Conservation (phyloP, 139 green algal species). For the Tetraselmis chui region DNA sequence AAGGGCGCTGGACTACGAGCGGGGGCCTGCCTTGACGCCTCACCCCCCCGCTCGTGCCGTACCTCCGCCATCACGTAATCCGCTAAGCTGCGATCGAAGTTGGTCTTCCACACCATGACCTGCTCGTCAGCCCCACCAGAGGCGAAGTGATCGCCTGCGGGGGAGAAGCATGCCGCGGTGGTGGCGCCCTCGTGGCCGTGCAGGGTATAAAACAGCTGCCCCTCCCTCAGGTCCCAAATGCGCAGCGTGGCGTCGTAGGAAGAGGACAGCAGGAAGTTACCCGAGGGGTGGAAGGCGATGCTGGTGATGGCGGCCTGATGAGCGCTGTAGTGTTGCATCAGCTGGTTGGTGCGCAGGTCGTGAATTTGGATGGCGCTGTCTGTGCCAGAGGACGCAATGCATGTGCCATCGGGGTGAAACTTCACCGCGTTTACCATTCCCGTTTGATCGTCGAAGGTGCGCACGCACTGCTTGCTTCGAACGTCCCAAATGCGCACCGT, state of each 20-base stretch:
- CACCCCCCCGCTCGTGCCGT: too few relatives aligned
- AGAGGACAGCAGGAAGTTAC: constrained; percentile 74
- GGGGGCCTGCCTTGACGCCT: background rate
- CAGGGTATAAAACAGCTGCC: constrained; percentile 84
- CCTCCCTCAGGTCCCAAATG: constrained; percentile 82
- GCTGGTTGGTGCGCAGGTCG: constrained; percentile 55
- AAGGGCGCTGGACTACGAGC: background rate
- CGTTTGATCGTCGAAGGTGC: constrained; percentile 54
- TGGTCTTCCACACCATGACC: constrained; percentile 86
- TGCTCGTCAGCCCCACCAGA: constrained; percentile 71
- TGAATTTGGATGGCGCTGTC: constrained; percentile 63
- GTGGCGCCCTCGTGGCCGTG: constrained; percentile 79
- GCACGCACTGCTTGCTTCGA: constrained; percentile 43
- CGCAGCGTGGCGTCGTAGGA: constrained; percentile 69
- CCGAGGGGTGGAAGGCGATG: constrained; percentile 62
- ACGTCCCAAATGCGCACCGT: constrained; percentile 76
- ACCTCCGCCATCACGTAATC: constrained; percentile 31
- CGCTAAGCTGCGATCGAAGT: constrained; percentile 75
- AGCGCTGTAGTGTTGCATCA: constrained; percentile 76
- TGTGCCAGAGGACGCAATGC: constrained; percentile 49
- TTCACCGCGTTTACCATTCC: constrained; percentile 47
- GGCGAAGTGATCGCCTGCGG: constrained; percentile 75
- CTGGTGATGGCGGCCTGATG: constrained; percentile 61
- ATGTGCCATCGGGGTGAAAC: constrained; percentile 84
- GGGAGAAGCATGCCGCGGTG: constrained; percentile 57